Evolutionary conservation across 2,329 filamentous ascomycete species (phyloP).

Genomic region (Cyphellophora europaea): DNA sequence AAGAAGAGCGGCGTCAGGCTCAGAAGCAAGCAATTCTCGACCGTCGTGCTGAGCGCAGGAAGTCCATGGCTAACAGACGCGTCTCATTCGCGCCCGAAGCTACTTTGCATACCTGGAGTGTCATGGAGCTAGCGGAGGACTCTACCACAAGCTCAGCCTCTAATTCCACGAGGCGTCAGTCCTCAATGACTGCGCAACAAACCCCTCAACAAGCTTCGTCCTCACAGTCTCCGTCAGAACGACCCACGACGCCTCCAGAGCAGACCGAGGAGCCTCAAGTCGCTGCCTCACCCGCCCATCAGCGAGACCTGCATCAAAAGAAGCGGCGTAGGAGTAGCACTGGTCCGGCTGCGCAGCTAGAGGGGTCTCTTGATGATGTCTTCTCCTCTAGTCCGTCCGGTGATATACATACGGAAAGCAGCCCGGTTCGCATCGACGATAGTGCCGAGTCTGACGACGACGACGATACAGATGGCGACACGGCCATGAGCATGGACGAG

Average conservation of each 20-base stretch:
- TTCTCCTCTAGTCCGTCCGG: slow-evolving; percentile 62
- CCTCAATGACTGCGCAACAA: slow-evolving; percentile 40
- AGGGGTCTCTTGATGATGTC: slow-evolving; percentile 40
- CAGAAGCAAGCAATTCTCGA: slow-evolving; percentile 55
- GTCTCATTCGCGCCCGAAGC: slow-evolving; percentile 97
- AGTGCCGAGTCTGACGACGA: slow-evolving; percentile 42
- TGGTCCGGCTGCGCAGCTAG: slow-evolving; percentile 32
- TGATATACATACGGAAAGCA: slow-evolving; percentile 27
- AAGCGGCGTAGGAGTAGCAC: slow-evolving; percentile 54
- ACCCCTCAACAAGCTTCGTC: slow-evolving; percentile 8
- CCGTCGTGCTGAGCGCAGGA: slow-evolving; percentile 77
- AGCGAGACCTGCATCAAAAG: slow-evolving; percentile 50
- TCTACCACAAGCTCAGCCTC: slow-evolving; percentile 68
- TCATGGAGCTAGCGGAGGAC: slow-evolving; percentile 80
- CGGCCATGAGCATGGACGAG: slow-evolving; percentile 75
- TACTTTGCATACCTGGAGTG: slow-evolving; percentile 93
- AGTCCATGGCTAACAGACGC: slow-evolving; percentile 83
- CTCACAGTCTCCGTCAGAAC: slow-evolving; percentile 35
- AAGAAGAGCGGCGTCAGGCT: slow-evolving; percentile 50
- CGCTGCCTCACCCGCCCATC: slow-evolving; percentile 53
- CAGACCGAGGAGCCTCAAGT: slow-evolving; percentile 49
- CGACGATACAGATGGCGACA: slow-evolving; percentile 58
- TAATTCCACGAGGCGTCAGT: slow-evolving; percentile 66
- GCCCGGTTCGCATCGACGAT: slow-evolving; percentile 33
- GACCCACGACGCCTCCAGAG: slow-evolving; percentile 54